Conservation (phyloP, 371 early-diverging fungal genomes). For the Mucor mucedo region DNA sequence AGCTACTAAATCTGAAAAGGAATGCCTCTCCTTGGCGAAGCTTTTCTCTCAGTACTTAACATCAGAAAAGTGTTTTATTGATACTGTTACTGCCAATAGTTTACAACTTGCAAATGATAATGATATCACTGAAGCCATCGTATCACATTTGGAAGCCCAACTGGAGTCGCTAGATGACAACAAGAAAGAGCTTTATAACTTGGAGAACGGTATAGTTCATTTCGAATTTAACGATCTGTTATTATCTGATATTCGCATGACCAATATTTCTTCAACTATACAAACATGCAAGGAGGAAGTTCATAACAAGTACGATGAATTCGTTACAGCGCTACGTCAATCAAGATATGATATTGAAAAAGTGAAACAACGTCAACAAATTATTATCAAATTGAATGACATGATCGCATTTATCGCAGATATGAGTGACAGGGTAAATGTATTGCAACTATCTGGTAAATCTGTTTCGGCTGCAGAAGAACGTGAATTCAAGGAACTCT, state of each 20-base stretch:
- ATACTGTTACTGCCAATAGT: neutral
- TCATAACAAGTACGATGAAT: neutral
- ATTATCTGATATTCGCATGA: neutral
- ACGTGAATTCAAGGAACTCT: conserved; percentile 35
- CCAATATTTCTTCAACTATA: neutral
- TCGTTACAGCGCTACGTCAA: neutral
- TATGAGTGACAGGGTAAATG: conserved; percentile 34
- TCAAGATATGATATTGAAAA: neutral
- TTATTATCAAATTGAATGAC: conserved; percentile 37
- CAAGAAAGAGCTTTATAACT: conserved; percentile 1
- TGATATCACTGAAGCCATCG: neutral
- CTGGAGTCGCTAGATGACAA: conserved; percentile 26
- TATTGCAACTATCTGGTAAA: conserved; percentile 33
- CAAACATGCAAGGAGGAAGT: neutral
- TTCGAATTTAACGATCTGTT: neutral
- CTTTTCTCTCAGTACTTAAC: conserved; percentile 1
- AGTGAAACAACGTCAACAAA: conserved; percentile 9
- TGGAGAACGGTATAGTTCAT: neutral
- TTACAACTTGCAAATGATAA: neutral
- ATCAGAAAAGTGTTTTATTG: neutral
- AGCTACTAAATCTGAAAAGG: conserved; percentile 3
- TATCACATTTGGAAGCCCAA: conserved; percentile 19
- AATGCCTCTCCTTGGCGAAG: neutral
- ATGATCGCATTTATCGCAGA: conserved; percentile 31
- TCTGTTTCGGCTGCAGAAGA: conserved; percentile 22